Evolutionary conservation across 2,329 filamentous ascomycete genomes (phyloP), one percentile per base, ranked within the genome.

Genomic region (Phialophora verrucosa): DNA sequence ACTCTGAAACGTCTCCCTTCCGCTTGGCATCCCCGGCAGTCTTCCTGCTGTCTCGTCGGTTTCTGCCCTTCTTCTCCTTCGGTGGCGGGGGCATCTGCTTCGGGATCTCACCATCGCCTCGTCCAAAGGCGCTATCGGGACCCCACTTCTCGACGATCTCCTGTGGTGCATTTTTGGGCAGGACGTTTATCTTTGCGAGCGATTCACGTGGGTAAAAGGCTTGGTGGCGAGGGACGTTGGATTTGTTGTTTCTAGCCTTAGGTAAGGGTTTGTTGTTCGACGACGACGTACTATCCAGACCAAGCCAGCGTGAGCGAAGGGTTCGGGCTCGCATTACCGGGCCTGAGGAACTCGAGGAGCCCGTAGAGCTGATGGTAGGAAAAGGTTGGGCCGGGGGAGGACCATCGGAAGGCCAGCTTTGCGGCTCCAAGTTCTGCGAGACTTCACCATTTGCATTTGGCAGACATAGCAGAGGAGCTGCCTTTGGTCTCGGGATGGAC

Each of bases 271-370:
- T 17, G 12, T 35, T 25, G 32, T 44, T 3, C 23, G 25, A 51
- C n/a, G 27, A 50, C 17, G 47, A 60, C 20, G 25, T 59, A 54
- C 80, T 80, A 47, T 83, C 74, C 0, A 88, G 83, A 4, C 85
- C 81, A 3, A 96, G 85, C 94, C 94, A 97, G 75, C 89, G 84
- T 6, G 82, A 79, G 17, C 90, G 86, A 1, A 93, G 83, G 76
- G 66, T 59, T 83, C 74, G 31, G 71, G 78, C 2, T 55, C 29
- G 53, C n/a, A 54, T 31, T 17, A 50, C 38, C n/a, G 7, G n/a
- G 29, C 14, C 58, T 14, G 62, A 63, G 4, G 59, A 62, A 2
- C 31, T 42, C 27, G 67, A 59, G 4, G 67, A 58, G 11, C 35
- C 57, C 20, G 65, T 63, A 3, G 56, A 59, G 44, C 59, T 59